phyloP scores from a whole-genome alignment of 495 filamentous ascomycete species.

The Talaromyces wortmannii region DNA sequence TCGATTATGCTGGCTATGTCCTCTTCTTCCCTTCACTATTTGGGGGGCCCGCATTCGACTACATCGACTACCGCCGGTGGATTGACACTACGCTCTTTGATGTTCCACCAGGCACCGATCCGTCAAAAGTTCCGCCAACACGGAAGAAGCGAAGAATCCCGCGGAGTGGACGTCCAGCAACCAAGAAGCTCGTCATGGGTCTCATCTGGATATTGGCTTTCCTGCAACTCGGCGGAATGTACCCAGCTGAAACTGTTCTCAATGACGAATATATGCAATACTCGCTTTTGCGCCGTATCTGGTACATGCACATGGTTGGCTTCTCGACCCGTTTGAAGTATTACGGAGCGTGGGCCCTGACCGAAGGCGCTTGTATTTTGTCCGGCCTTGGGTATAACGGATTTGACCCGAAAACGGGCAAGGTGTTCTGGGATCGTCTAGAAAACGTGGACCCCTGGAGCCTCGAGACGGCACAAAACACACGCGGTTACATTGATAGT shows the following conservation, averaged over 20 bases:
- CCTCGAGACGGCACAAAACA: slow-evolving; percentile 86
- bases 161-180: slow-evolving; percentile 79
- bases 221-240: slow-evolving; percentile 64
- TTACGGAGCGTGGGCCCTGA: slow-evolving; percentile 90
- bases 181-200: slow-evolving; percentile 64
- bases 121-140: slow-evolving; percentile 72
- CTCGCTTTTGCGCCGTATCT: slow-evolving; percentile 63
- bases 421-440: slow-evolving; percentile 81
- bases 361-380: slow-evolving; percentile 92
- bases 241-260: slow-evolving; percentile 53
- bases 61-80: slow-evolving; percentile 84
- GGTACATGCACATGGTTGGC: slow-evolving; percentile 73
- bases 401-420: slow-evolving; percentile 72
- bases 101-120: slow-evolving; percentile 68
- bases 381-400: slow-evolving; percentile 93
- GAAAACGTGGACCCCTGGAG: slow-evolving; percentile 78
- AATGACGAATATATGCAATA: slow-evolving; percentile 55
- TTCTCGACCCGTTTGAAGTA: slow-evolving; percentile 82
- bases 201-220: slow-evolving; percentile 75
- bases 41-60: slow-evolving; percentile 87
- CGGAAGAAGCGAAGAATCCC: slow-evolving; percentile 93
- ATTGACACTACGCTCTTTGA: slow-evolving; percentile 94
- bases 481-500: slow-evolving; percentile 74
- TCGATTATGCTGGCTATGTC: slow-evolving; percentile 85
- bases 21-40: slow-evolving; percentile 91